Evolutionary conservation across 345 rosid genomes (phyloP), one percentile per base, ranked within the genome.

Genomic region (Erodium maritimum): DNA sequence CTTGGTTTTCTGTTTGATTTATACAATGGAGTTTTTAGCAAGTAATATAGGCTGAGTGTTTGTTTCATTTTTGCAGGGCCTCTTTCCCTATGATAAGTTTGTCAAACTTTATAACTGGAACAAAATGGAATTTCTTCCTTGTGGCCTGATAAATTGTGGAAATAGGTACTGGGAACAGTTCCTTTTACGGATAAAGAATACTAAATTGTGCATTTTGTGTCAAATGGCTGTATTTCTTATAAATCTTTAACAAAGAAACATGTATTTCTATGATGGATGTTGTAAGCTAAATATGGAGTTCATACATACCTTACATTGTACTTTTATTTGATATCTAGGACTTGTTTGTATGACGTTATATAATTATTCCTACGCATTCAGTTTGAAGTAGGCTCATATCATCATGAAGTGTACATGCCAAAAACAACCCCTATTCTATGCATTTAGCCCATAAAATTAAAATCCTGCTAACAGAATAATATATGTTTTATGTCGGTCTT

Each of bases 111-210:
- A 90, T 70, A 68, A 64, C 46, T 73, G 71, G 67, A 83, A 75
- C 69, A 85, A 85, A 69, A 75, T 60, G 57, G 90, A 85, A 67
- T 66, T 90, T 62, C 79, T 66, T 67, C 99, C 99, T 8, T 80
- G 83, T 74, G 99, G 99, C 45, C 86, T 94, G 57, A 72, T 76
- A 67, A 94, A 94, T 61, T 81, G 91, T 65, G 96, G 97, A 18
- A 94, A 90, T 75, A 94, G 95, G 99, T 94, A 67, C 18, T 57
- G 29, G 23, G n/a, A 23, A 19, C 33, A 56, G 21, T n/a, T 56
- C 29, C 42, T 56, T 45, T 57, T 57, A 29, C 46, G 13, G 24
- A 37, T 56, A 56, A 12, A 17, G 24, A 57, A 11, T 10, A 10
- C 14, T 4, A 37, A 37, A 37, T 37, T 5, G 14, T 37, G 46